Conservation (phyloP, 805 yeast genomes). For the Candida tammaniensis region DNA sequence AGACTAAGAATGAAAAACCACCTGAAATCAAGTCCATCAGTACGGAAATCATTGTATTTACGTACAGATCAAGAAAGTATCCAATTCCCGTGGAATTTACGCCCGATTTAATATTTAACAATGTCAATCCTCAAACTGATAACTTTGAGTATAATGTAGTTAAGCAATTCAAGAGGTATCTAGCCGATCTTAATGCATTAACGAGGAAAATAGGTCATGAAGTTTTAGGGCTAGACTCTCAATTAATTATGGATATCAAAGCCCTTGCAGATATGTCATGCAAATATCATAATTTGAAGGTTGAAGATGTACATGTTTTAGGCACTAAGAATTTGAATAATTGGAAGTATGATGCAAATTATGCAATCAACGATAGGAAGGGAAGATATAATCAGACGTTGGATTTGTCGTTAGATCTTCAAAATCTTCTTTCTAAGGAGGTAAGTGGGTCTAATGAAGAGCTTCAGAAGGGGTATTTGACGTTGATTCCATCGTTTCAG, state of each 20-base stretch:
- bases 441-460: slow-evolving; percentile 22
- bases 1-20: slow-evolving; percentile 16
- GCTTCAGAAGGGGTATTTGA: slow-evolving; percentile 18
- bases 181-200: slow-evolving; percentile 24
- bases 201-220: slow-evolving; percentile 21
- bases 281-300: slow-evolving; percentile 29
- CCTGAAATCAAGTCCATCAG: slow-evolving; percentile 23
- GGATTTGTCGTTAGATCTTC: slow-evolving; percentile 10
- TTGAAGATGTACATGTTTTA: slow-evolving; percentile 13
- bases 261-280: slow-evolving; percentile 32
- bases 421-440: slow-evolving; percentile 13
- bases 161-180: slow-evolving; percentile 23
- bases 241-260: slow-evolving; percentile 28
- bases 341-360: slow-evolving; percentile 4
- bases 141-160: slow-evolving; percentile 24
- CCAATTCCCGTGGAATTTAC: slow-evolving; percentile 37
- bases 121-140: slow-evolving; percentile 22
- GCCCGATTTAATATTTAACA: slow-evolving; percentile 36
- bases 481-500: slow-evolving; percentile 39
- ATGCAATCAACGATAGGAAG: background rate
- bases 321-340: background rate
- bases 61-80: slow-evolving; percentile 29
- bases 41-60: slow-evolving; percentile 32
- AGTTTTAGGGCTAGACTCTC: slow-evolving; percentile 28
- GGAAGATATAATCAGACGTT: slow-evolving; percentile 7